Evolutionary conservation across 2,329 filamentous ascomycete species (phyloP), one percentile per base, ranked within the genome.

Genomic region (Nemania diffusa): DNA sequence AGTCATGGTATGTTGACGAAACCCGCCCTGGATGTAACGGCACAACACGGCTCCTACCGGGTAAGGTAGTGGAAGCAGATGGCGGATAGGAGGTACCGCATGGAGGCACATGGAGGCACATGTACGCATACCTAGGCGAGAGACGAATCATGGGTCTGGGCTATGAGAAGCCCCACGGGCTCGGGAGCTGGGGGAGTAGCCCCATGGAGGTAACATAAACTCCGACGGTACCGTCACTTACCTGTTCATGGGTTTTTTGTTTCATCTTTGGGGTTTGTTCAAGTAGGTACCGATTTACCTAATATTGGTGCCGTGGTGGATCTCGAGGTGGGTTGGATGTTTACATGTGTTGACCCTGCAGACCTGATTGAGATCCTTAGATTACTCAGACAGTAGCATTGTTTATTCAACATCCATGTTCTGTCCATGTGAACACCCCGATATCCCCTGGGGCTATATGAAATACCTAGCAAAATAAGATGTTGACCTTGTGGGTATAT

Each of bases 1-100:
- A 22, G 40, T 48, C 17, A 42, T 58, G 13, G 22, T 37, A 46
- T 55, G 34, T 32, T 52, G 55, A 24, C 22, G 26, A 46, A 44
- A 20, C 26, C 40, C 53, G 50, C 50, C 52, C 15, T 26, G 61
- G 22, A 60, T 64, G 58, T 7, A 64, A 67, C 65, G n/a, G 57
- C 57, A 32, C 51, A 26, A 51, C 57, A 29, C 57, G 61, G 57
- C 44, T 58, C 50, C 52, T 60, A 67, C 64, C 60, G 26, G n/a
- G n/a, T n/a, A n/a, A n/a, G 64, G 64, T 63, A 53, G 40, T 57
- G 34, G 59, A 59, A 52, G 52, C 13, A 15, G 32, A 24, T 29
- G 44, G 4, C 24, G 15, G 42, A 57, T 46, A 22, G n/a, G 29
- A 20, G 34, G n/a, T n/a, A n/a, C n/a, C n/a, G n/a, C n/a, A n/a